Percentiles rank a stretch among this genome's conserved stretches.
phyloP scores from a whole-genome alignment of 2,329 filamentous ascomycete species.

The Xylaria sp. region DNA sequence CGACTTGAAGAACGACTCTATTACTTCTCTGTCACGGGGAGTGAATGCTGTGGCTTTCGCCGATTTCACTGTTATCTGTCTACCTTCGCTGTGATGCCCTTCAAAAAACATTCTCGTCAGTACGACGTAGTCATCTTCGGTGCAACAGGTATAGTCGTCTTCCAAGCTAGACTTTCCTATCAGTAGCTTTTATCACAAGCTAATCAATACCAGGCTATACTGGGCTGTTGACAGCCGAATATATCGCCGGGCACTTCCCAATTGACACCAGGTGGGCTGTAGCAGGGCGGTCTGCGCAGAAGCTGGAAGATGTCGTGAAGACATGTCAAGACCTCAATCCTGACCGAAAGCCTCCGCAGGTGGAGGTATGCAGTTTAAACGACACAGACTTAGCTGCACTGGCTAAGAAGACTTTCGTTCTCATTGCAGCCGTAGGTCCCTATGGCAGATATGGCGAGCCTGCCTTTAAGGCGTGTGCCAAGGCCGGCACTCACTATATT shows the following conservation, averaged over 20 bases:
- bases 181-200: neutral
- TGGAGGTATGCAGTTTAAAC: conserved; percentile 64
- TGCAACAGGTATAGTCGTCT: conserved; percentile 60
- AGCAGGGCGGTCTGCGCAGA: conserved; percentile 50
- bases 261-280: conserved; percentile 50
- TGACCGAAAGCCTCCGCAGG: conserved; percentile 66
- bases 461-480: conserved; percentile 70
- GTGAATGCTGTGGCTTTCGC: neutral
- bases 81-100: conserved; percentile 53
- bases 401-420: conserved; percentile 65
- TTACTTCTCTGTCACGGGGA: neutral
- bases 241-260: conserved; percentile 47
- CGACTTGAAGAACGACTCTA: neutral
- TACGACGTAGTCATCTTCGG: conserved; percentile 70
- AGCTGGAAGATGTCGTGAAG: conserved; percentile 75
- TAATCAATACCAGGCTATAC: conserved; percentile 47
- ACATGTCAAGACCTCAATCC: conserved; percentile 74
- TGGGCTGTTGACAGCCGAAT: conserved; percentile 49
- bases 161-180: neutral
- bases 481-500: conserved; percentile 72
- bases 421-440: conserved; percentile 70
- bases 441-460: conserved; percentile 67
- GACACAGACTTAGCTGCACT: conserved; percentile 60
- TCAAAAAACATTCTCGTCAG: conserved; percentile 62
- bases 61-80: neutral